Percentiles rank a stretch among this genome's conserved stretches.
Evolutionary conservation across 148 eudicot genomes (phyloP).

Genomic region (Heliamphora exappendiculata): DNA sequence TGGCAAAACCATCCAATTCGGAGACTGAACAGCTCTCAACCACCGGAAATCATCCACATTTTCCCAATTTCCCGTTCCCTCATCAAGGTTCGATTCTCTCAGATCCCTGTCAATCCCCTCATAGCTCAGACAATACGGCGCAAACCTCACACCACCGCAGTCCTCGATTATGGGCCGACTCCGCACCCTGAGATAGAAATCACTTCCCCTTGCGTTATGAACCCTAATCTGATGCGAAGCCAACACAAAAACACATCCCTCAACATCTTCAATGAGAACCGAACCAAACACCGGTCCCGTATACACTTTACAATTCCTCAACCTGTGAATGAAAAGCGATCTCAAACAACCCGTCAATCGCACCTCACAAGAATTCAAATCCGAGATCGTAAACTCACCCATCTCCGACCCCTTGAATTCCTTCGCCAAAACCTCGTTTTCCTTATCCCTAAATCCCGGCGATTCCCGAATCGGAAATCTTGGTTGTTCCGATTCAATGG

Average conservation of each 20-base stretch:
- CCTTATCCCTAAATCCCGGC: constrained; percentile 52
- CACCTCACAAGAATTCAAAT: constrained; percentile 59
- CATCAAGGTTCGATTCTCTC: constrained; percentile 51
- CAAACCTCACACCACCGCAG: constrained; percentile 65
- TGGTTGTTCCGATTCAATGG: constrained; percentile 5
- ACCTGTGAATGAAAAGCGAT: constrained; percentile 48
- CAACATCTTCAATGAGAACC: constrained; percentile 69
- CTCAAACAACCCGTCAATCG: constrained; percentile 54
- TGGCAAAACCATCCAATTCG: constrained; percentile 74
- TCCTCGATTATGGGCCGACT: constrained; percentile 90
- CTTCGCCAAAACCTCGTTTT: constrained; percentile 51
- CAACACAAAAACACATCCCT: constrained; percentile 54
- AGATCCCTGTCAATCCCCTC: constrained; percentile 65
- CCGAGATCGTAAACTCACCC: constrained; percentile 62
- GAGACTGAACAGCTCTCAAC: constrained; percentile 76
- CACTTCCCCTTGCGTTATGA: constrained; percentile 66
- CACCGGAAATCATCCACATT: constrained; percentile 90
- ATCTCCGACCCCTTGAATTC: constrained; percentile 40
- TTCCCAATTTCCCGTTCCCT: constrained; percentile 75
- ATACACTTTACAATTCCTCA: constrained; percentile 60
- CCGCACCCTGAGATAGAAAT: constrained; percentile 70
- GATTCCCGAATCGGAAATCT: constrained; percentile 22
- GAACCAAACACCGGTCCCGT: constrained; percentile 71
- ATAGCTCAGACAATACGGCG: constrained; percentile 65
- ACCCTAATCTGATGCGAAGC: constrained; percentile 91